A percentile compares a stretch with the other conserved stretches of the same genome.
Conservation (phyloP, 2,329 filamentous ascomycete genomes). For the Trichoderma hamatum region DNA sequence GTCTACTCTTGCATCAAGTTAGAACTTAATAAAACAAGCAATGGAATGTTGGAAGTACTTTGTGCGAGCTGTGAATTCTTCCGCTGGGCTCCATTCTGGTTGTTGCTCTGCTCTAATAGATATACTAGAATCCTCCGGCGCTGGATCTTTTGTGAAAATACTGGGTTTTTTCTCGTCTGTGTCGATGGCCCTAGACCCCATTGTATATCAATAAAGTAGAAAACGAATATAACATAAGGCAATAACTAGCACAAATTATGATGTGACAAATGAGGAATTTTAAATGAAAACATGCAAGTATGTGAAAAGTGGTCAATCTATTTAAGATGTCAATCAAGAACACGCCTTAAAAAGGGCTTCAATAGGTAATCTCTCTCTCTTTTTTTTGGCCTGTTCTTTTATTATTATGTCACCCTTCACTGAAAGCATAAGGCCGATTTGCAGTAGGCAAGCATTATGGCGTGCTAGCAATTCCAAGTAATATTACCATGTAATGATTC, state of each 20-base stretch:
- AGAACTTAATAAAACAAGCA: not conserved
- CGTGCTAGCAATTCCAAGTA: not conserved
- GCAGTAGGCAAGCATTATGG: not conserved
- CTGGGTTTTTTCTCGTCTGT: not conserved
- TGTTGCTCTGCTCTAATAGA: not conserved
- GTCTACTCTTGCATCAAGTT: constrained; percentile 45
- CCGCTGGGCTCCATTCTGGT: not conserved
- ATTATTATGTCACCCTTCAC: not conserved
- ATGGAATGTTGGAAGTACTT: not conserved
- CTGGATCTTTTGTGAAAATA: not conserved
- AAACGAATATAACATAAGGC: not conserved
- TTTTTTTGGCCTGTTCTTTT: not conserved
- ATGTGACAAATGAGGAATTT: not conserved
- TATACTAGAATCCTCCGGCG: not conserved
- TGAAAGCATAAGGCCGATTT: not conserved
- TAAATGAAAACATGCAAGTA: not conserved
- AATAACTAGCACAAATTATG: not conserved
- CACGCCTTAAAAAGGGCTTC: not conserved
- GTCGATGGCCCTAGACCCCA: too few relatives aligned
- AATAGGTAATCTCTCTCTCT: not conserved
- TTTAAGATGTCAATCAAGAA: not conserved
- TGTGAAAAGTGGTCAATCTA: not conserved
- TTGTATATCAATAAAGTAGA: not conserved
- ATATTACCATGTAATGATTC: not conserved
- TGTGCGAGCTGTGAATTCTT: not conserved